Conservation (phyloP, 306 rosid genomes). For the Vigna angularis region DNA sequence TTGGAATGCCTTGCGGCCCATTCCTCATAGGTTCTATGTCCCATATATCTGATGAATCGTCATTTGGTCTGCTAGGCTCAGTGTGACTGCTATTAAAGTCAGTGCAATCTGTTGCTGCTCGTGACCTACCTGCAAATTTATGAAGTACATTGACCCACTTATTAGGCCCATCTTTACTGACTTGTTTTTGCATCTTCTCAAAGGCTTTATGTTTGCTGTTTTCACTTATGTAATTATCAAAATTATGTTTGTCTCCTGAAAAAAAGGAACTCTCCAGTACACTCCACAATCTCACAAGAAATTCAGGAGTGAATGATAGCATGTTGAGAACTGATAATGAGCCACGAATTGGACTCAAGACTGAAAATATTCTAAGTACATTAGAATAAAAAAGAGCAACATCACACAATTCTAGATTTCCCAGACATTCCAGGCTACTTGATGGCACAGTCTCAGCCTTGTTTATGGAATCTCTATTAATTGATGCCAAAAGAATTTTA, state of each 20-base stretch:
- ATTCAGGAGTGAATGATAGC: constrained; percentile 96
- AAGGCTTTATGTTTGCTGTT: constrained; percentile 51
- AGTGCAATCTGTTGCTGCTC: constrained; percentile 49
- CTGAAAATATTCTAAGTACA: constrained; percentile 74
- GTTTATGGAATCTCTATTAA: constrained; percentile 44
- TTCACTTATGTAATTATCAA: constrained; percentile 50
- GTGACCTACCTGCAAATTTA: constrained; percentile 81
- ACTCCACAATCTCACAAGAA: constrained; percentile 78
- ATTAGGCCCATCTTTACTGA: constrained; percentile 66
- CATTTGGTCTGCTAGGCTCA: constrained; percentile 57
- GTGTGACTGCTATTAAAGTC: constrained; percentile 51
- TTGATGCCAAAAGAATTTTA: constrained; percentile 68
- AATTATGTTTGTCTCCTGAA: constrained; percentile 52
- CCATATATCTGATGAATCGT: constrained; percentile 73
- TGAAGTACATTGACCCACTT: constrained; percentile 81
- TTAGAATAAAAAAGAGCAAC: constrained; percentile 78
- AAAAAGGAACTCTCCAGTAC: constrained; percentile 70
- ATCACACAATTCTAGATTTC: constrained; percentile 72
- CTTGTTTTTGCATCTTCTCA: constrained; percentile 64
- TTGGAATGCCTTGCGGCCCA: constrained; percentile 86
- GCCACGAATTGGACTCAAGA: constrained; percentile 72
- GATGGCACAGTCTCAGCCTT: constrained; percentile 48
- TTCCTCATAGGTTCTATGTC: constrained; percentile 73
- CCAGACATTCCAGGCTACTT: constrained; percentile 49
- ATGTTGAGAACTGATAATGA: constrained; percentile 82